Conservation (phyloP, 2,329 filamentous ascomycete genomes). For the Ramichloridium luteum region DNA sequence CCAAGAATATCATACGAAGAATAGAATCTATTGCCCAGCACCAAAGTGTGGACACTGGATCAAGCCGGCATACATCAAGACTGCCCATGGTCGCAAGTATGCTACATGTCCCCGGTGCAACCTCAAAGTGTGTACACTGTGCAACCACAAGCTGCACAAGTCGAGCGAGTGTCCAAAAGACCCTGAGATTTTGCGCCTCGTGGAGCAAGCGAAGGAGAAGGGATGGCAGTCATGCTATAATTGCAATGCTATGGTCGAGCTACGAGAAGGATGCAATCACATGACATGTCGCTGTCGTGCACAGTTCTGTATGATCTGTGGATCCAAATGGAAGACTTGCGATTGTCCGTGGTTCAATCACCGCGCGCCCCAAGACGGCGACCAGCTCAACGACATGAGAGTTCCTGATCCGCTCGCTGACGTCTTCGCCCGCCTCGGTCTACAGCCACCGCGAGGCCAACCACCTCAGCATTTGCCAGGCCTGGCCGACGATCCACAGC, state of each 20-base stretch:
- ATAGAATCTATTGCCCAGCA: slow-evolving; percentile 65
- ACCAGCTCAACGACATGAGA: slow-evolving; percentile 43
- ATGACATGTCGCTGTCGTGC: slow-evolving; percentile 78
- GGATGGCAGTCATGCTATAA: slow-evolving; percentile 67
- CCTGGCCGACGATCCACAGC: slow-evolving; percentile 4
- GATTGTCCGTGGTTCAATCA: slow-evolving; percentile 72
- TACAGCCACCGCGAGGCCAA: slow-evolving; percentile 6
- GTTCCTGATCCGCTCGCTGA: slow-evolving; percentile 33
- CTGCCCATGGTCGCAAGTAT: slow-evolving; percentile 43
- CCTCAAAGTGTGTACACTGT: slow-evolving; percentile 61
- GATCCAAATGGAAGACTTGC: slow-evolving; percentile 68
- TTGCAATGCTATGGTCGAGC: slow-evolving; percentile 62
- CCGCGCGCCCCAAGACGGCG: slow-evolving; percentile 34
- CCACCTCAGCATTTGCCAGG: slow-evolving; percentile 3
- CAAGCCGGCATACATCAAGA: slow-evolving; percentile 54
- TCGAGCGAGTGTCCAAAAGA: slow-evolving; percentile 59
- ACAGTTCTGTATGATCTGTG: slow-evolving; percentile 81
- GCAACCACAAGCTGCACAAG: slow-evolving; percentile 63
- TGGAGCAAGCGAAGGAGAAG: slow-evolving; percentile 52
- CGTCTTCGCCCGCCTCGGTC: slow-evolving; percentile 22
- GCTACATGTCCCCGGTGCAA: slow-evolving; percentile 61
- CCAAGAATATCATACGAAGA: slow-evolving; percentile 59
- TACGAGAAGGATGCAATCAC: slow-evolving; percentile 75
- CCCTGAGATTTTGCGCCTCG: slow-evolving; percentile 50
- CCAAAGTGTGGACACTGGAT: slow-evolving; percentile 69